phyloP scores from a whole-genome alignment of 2,329 filamentous ascomycete species.

The Calonectria crousiana region DNA sequence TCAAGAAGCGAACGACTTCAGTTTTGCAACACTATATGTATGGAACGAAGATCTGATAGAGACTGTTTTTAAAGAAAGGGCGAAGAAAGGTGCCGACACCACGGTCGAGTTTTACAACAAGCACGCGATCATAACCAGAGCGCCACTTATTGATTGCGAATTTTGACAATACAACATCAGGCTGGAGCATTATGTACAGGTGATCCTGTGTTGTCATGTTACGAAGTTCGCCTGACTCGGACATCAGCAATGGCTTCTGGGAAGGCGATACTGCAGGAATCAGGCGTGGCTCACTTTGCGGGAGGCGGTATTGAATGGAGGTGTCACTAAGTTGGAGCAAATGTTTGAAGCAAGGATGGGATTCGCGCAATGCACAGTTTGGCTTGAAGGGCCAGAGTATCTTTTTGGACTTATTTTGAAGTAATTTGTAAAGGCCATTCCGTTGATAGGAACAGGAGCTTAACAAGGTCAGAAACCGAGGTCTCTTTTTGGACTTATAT shows the following conservation, averaged over 20 bases:
- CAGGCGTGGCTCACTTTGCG: background rate
- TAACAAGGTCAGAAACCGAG: too few relatives aligned
- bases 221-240: background rate
- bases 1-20: background rate
- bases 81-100: too few relatives aligned
- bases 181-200: background rate
- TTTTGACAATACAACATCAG: background rate
- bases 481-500: background rate
- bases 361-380: background rate
- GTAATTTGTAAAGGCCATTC: too few relatives aligned
- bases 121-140: background rate
- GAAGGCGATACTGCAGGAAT: background rate
- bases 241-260: background rate
- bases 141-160: background rate
- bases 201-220: background rate
- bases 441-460: too few relatives aligned
- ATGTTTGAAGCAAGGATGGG: background rate
- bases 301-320: too few relatives aligned
- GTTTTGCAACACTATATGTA: background rate
- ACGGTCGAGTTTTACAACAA: background rate
- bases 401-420: too few relatives aligned
- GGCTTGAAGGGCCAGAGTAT: too few relatives aligned
- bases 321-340: background rate
- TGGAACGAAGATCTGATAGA: background rate
- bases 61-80: too few relatives aligned